Conservation (phyloP, 2,329 filamentous ascomycete genomes). For the Aspergillus japonicus region DNA sequence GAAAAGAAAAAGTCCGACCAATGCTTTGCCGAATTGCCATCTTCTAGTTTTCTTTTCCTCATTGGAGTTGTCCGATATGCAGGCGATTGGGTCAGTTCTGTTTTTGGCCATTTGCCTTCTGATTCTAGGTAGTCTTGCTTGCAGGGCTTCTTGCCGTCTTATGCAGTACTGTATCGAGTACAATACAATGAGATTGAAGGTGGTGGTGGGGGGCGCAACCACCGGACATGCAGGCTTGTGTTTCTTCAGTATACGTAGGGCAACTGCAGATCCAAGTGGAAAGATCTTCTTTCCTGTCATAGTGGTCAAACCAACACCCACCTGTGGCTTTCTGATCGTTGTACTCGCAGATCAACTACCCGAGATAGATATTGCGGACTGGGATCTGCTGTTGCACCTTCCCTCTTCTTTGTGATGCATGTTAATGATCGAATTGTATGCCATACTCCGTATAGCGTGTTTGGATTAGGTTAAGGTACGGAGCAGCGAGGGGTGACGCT, state of each 20-base stretch:
- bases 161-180: background rate
- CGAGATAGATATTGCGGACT: constrained; percentile 14
- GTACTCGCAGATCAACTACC: constrained; percentile 18
- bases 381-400: constrained; percentile 13
- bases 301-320: background rate
- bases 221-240: background rate
- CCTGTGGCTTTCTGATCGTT: background rate
- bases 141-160: background rate
- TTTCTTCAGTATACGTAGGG: background rate
- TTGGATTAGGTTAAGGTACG: constrained; percentile 20
- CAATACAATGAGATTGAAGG: too few relatives aligned
- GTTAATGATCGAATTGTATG: constrained; percentile 13
- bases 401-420: background rate
- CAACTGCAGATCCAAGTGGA: background rate
- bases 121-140: background rate
- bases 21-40: background rate
- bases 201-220: too few relatives aligned
- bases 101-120: background rate
- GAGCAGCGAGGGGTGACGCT: background rate
- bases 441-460: constrained; percentile 9
- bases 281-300: background rate
- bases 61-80: background rate
- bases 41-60: background rate
- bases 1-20: background rate
- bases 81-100: background rate